Percentiles rank a stretch among this genome's conserved stretches.
Evolutionary conservation across 2,329 filamentous ascomycete genomes (phyloP).

Genomic region (Diaporthe sp.): DNA sequence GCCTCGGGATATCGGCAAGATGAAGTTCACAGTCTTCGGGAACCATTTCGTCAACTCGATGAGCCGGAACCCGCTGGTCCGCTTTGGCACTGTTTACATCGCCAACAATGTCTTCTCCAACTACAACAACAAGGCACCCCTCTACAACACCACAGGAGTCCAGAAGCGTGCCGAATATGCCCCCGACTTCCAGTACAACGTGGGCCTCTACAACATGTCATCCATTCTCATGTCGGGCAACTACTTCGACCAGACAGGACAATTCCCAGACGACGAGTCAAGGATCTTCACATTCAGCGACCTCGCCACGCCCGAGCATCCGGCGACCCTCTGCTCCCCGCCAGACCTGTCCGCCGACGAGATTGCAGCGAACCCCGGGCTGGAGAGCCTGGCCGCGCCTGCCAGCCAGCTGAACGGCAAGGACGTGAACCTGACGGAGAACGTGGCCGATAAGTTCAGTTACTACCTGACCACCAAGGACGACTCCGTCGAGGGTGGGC

Average conservation of each 20-base stretch:
- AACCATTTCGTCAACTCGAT: slow-evolving; percentile 36
- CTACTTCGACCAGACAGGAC: slow-evolving; percentile 29
- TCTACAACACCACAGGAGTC: not conserved
- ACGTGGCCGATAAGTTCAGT: not conserved
- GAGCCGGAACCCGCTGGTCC: slow-evolving; percentile 33
- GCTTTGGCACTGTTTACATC: slow-evolving; percentile 30
- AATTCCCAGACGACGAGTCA: slow-evolving; percentile 9
- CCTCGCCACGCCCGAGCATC: slow-evolving; percentile 10
- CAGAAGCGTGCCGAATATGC: not conserved
- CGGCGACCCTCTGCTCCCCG: slow-evolving; percentile 26
- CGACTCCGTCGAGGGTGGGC: slow-evolving; percentile 21
- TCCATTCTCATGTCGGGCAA: slow-evolving; percentile 29
- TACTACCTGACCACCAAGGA: slow-evolving; percentile 10
- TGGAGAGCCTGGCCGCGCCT: not conserved
- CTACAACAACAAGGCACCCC: slow-evolving; percentile 18
- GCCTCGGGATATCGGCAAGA: slow-evolving; percentile 22
- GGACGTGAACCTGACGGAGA: slow-evolving; percentile 12
- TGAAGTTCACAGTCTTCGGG: slow-evolving; percentile 26
- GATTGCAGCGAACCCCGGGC: not conserved
- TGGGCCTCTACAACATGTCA: slow-evolving; percentile 31
- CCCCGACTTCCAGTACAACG: slow-evolving; percentile 28
- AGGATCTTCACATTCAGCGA: slow-evolving; percentile 24
- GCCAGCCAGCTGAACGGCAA: slow-evolving; percentile 22
- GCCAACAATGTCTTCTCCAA: slow-evolving; percentile 28
- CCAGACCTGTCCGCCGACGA: slow-evolving; percentile 23